Evolutionary conservation across 768 basidiomycete genomes (phyloP).

Genomic region (Candolleomyces efflorescens): DNA sequence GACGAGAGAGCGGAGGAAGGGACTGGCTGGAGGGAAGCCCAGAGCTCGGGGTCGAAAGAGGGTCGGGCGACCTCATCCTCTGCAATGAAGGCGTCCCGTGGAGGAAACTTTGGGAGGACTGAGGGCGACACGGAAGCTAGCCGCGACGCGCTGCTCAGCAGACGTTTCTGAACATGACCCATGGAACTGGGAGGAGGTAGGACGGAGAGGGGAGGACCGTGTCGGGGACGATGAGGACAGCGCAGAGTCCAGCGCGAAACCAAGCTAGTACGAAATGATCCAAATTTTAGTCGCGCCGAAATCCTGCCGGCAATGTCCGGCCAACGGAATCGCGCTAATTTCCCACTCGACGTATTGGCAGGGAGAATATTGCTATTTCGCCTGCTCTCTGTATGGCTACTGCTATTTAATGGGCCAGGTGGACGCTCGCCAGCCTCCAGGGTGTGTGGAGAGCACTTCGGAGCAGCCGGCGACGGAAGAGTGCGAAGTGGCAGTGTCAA

Average conservation of each 20-base stretch:
- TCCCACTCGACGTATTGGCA: too few species aligned
- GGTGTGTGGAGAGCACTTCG: not conserved
- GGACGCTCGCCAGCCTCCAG: too few species aligned
- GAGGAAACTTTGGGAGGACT: conserved; percentile 55
- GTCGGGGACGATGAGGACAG: conserved; percentile 6
- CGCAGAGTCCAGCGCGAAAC: conserved; percentile 4
- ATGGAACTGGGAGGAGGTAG: conserved; percentile 30
- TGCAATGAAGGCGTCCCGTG: conserved; percentile 41
- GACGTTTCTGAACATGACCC: conserved; percentile 58
- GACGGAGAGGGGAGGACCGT: not conserved
- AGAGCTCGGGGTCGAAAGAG: conserved; percentile 60
- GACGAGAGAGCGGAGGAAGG: conserved; percentile 69
- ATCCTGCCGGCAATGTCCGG: conserved; percentile 27
- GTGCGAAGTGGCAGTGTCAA: not conserved
- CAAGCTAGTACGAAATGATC: not conserved
- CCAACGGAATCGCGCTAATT: not conserved
- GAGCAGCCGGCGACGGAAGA: not conserved
- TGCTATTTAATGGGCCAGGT: too few species aligned
- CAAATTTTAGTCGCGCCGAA: conserved; percentile 24
- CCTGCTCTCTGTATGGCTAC: too few species aligned
- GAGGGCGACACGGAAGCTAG: conserved; percentile 52
- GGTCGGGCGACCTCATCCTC: conserved; percentile 29
- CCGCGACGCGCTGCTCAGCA: conserved; percentile 42
- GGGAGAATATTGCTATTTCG: too few species aligned
- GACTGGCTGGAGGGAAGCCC: conserved; percentile 70